These are phyloP conservation scores for Porphyra umbilicalis DNA, from an alignment of 31 red algal genomes.

Conservation along the genomic window DNA sequence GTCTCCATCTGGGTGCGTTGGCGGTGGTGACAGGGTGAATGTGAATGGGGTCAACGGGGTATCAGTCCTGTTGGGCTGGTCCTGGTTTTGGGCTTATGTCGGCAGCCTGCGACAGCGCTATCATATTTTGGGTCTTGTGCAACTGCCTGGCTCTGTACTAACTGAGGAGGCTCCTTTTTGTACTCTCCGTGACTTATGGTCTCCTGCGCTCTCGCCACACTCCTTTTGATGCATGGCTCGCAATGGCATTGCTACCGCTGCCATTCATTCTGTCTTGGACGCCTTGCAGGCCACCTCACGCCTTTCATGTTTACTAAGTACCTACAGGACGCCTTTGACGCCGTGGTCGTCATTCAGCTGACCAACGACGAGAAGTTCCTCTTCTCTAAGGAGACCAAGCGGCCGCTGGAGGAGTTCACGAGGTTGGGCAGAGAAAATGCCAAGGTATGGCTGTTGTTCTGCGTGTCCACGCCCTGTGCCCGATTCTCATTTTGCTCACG, in stretches of 20 bases:
- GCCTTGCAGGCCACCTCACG: conserved; percentile 44
- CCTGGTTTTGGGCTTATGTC: too few species aligned
- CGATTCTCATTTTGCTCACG: too few species aligned
- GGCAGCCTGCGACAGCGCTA: too few species aligned
- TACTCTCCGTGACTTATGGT: too few species aligned
- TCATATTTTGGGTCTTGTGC: too few species aligned
- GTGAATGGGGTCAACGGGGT: too few species aligned
- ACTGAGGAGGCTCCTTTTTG: too few species aligned
- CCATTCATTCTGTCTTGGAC: not conserved
- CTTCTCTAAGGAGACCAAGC: conserved; percentile 69
- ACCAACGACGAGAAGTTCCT: conserved; percentile 99
- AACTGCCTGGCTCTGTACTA: too few species aligned
- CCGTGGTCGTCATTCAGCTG: conserved; percentile 82
- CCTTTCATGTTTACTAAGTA: conserved; percentile 90
- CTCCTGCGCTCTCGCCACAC: too few species aligned
- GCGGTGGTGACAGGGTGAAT: too few species aligned
- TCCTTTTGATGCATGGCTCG: too few species aligned
- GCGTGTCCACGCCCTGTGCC: not conserved
- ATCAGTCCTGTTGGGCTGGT: too few species aligned
- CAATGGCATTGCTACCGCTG: not conserved
- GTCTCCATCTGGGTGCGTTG: conserved; percentile 51
- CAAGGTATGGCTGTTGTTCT: conserved; percentile 10
- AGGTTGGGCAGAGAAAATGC: conserved; percentile 77
- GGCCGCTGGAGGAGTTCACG: conserved; percentile 55
- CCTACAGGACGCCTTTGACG: conserved; percentile 74